Percentiles rank a stretch among this genome's conserved stretches.
Evolutionary conservation across 2,329 filamentous ascomycete genomes (phyloP).

Genomic region (Penicillium frequentans): DNA sequence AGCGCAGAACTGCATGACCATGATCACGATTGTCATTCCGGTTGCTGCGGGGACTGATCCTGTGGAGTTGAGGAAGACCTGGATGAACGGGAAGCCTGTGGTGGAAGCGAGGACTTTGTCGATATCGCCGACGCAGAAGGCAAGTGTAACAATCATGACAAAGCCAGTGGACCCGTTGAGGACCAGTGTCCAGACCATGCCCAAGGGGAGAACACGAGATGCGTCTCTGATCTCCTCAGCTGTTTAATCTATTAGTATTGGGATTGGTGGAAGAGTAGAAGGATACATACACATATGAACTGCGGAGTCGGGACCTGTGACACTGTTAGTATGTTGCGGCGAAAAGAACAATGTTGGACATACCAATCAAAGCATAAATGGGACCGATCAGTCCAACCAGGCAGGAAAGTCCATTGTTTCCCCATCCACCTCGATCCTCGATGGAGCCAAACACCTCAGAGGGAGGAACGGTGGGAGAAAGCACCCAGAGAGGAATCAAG

Average conservation of each 20-base stretch:
- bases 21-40: slow-evolving; percentile 37
- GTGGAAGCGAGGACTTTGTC: slow-evolving; percentile 23
- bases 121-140: slow-evolving; percentile 39
- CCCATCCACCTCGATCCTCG: neutral
- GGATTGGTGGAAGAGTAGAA: neutral
- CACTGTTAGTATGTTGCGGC: neutral
- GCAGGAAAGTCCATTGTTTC: neutral
- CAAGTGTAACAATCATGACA: slow-evolving; percentile 40
- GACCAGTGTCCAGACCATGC: slow-evolving; percentile 37
- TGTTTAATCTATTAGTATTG: neutral
- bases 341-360: neutral
- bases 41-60: slow-evolving; percentile 42
- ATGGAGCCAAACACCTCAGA: neutral
- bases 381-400: neutral
- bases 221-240: slow-evolving; percentile 44
- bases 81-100: slow-evolving; percentile 36
- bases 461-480: neutral
- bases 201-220: slow-evolving; percentile 34
- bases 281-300: slow-evolving; percentile 12
- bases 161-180: slow-evolving; percentile 42
- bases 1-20: slow-evolving; percentile 35
- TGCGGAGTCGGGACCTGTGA: neutral
- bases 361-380: neutral
- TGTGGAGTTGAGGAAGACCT: slow-evolving; percentile 36
- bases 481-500: slow-evolving; percentile 31